phyloP scores from a whole-genome alignment of 495 filamentous ascomycete genomes.

The Trypethelium eluteriae region DNA sequence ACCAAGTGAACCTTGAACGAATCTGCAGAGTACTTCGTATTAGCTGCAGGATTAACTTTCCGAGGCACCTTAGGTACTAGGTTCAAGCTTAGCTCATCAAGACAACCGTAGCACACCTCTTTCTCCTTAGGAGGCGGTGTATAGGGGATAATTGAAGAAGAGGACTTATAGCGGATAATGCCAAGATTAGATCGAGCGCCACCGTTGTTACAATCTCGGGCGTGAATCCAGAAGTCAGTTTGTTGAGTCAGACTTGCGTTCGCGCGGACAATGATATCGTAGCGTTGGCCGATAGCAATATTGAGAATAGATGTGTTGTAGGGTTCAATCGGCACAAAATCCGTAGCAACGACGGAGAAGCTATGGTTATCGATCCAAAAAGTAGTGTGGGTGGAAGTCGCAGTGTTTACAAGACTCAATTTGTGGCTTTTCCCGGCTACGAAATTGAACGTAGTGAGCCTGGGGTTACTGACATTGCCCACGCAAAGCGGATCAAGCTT shows the following conservation, averaged over 20 bases:
- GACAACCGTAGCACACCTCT: conserved; percentile 24
- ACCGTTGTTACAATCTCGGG: conserved; percentile 29
- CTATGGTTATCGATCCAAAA: conserved; percentile 39
- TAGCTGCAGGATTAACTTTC: conserved; percentile 12
- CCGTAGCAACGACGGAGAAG: conserved; percentile 37
- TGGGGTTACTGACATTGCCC: background rate
- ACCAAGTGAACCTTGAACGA: conserved; percentile 21
- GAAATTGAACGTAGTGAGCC: conserved; percentile 25
- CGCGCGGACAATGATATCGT: conserved; percentile 34
- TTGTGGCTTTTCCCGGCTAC: conserved; percentile 48
- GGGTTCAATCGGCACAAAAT: conserved; percentile 38
- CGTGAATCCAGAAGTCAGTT: conserved; percentile 34
- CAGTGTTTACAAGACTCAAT: conserved; percentile 60
- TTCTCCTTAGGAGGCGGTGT: conserved; percentile 29
- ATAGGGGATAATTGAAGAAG: conserved; percentile 21
- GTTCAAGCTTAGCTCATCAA: conserved; percentile 31
- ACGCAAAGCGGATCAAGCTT: background rate
- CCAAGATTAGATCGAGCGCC: conserved; percentile 23
- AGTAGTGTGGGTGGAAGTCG: conserved; percentile 43
- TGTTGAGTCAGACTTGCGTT: conserved; percentile 20
- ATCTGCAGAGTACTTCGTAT: background rate
- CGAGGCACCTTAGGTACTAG: conserved; percentile 25
- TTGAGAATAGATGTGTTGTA: conserved; percentile 29
- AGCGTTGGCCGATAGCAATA: conserved; percentile 29
- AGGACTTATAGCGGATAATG: conserved; percentile 30